Percentiles rank a stretch among this genome's conserved stretches.
Conservation (phyloP, 495 filamentous ascomycete species). For the Pseudomonodictys pantanalensis region DNA sequence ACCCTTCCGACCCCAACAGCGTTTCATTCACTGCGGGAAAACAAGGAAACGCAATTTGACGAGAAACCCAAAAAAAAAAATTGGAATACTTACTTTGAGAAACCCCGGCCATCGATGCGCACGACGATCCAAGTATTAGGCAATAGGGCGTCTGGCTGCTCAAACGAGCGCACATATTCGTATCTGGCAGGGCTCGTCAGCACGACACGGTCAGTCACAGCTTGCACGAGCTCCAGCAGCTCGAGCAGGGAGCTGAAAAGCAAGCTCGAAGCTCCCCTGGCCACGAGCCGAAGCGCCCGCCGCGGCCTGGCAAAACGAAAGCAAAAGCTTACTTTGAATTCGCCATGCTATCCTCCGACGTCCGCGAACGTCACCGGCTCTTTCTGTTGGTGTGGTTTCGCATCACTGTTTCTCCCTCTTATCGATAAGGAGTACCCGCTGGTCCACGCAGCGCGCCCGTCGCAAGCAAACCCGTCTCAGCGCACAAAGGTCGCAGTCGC, state of each 20-base stretch:
- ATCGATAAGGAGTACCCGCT: too few relatives aligned
- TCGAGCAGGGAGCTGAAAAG: conserved; percentile 1
- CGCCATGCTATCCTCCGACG: conserved; percentile 55
- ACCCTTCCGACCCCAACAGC: background rate
- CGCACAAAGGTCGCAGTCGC: too few relatives aligned
- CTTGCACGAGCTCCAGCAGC: conserved; percentile 2
- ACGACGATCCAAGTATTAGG: conserved; percentile 93
- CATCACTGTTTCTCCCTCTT: too few relatives aligned
- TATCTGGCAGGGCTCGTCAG: conserved; percentile 55
- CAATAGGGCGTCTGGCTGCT: conserved; percentile 73
- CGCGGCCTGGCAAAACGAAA: background rate
- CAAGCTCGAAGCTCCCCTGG: background rate
- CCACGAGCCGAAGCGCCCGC: background rate
- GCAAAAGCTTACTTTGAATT: conserved; percentile 60
- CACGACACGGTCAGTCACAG: background rate
- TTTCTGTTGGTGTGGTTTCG: too few relatives aligned
- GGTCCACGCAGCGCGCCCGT: too few relatives aligned
- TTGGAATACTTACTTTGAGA: conserved; percentile 21
- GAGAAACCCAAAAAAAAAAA: background rate
- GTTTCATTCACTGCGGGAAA: background rate
- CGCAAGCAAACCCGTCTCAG: too few relatives aligned
- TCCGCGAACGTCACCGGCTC: too few relatives aligned
- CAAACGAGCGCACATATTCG: conserved; percentile 89
- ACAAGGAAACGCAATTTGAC: background rate
- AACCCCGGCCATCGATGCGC: conserved; percentile 69